Evolutionary conservation across 805 yeast species (phyloP).

Genomic region (Wickerhamomyces bisporus): DNA sequence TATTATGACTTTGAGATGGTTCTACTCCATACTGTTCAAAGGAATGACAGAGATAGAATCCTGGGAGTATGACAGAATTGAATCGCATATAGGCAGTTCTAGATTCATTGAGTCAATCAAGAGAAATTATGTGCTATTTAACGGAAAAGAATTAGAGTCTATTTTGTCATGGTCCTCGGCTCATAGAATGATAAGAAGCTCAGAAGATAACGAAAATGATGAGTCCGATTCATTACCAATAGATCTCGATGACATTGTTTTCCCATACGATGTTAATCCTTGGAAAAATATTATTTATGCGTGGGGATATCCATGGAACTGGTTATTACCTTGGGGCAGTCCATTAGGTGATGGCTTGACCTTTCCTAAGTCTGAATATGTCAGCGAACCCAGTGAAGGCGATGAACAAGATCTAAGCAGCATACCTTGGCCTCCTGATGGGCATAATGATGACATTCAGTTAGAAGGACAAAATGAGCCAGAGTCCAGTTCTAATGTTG

Average conservation of each 20-base stretch:
- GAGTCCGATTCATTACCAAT: constrained; percentile 21
- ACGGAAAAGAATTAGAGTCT: constrained; percentile 17
- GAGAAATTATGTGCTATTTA: constrained; percentile 32
- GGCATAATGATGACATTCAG: constrained; percentile 46
- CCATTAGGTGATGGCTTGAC: constrained; percentile 57
- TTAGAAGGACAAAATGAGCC: background rate
- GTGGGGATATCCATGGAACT: constrained; percentile 56
- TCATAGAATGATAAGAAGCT: constrained; percentile 8
- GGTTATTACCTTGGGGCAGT: constrained; percentile 70
- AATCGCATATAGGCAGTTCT: constrained; percentile 52
- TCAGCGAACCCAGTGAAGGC: constrained; percentile 24
- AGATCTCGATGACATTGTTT: constrained; percentile 60
- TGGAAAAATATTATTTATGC: constrained; percentile 45
- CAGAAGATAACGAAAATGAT: constrained; percentile 9
- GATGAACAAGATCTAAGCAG: constrained; percentile 54
- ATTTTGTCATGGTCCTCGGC: constrained; percentile 19
- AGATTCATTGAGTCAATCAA: constrained; percentile 47
- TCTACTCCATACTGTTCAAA: constrained; percentile 43
- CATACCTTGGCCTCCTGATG: constrained; percentile 94
- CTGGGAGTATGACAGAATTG: constrained; percentile 88
- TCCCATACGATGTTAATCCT: constrained; percentile 78
- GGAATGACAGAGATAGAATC: constrained; percentile 88
- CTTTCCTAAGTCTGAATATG: constrained; percentile 50
- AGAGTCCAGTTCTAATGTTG: constrained; percentile 10
- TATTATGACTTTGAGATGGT: constrained; percentile 56